These are phyloP conservation scores for Macadamia tetraphylla DNA, from an alignment of 164 flowering plant genomes.

Conservation along the genomic window DNA sequence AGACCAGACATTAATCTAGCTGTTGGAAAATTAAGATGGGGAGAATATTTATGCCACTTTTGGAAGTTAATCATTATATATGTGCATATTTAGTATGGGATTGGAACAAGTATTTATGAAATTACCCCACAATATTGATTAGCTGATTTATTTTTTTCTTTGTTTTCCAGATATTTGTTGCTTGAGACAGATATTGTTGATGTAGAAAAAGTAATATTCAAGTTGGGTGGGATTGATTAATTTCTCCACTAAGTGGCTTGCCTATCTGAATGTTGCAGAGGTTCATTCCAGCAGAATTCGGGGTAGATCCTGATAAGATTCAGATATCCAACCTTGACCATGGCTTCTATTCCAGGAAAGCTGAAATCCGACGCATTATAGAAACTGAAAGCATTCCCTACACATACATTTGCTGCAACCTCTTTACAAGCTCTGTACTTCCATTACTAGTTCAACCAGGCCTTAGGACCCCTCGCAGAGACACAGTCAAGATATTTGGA, in stretches of 20 bases:
- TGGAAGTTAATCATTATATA: too few species aligned
- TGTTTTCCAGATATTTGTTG: not conserved
- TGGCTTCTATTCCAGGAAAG: slow-evolving; percentile 51
- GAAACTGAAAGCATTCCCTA: slow-evolving; percentile 71
- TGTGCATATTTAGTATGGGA: too few species aligned
- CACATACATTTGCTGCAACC: slow-evolving; percentile 67
- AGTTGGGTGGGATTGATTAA: too few species aligned
- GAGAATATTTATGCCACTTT: too few species aligned
- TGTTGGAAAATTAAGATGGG: too few species aligned
- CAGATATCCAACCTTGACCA: slow-evolving; percentile 43
- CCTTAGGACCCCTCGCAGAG: slow-evolving; percentile 59
- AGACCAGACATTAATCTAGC: too few species aligned
- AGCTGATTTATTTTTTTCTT: not conserved
- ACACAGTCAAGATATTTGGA: slow-evolving; percentile 62
- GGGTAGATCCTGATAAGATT: slow-evolving; percentile 61
- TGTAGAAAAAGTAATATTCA: not conserved
- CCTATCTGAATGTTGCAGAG: slow-evolving; percentile 43
- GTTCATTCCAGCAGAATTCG: slow-evolving; percentile 90
- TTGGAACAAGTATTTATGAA: not conserved
- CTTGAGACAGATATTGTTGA: too few species aligned
- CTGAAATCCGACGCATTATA: slow-evolving; percentile 58
- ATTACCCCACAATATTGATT: not conserved
- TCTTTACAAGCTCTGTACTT: slow-evolving; percentile 59
- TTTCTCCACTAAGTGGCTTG: not conserved
- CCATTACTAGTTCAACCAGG: slow-evolving; percentile 81